These are phyloP conservation scores for Trypanosoma caninum DNA, from an alignment of 208 protist genomes.

Conservation along the genomic window DNA sequence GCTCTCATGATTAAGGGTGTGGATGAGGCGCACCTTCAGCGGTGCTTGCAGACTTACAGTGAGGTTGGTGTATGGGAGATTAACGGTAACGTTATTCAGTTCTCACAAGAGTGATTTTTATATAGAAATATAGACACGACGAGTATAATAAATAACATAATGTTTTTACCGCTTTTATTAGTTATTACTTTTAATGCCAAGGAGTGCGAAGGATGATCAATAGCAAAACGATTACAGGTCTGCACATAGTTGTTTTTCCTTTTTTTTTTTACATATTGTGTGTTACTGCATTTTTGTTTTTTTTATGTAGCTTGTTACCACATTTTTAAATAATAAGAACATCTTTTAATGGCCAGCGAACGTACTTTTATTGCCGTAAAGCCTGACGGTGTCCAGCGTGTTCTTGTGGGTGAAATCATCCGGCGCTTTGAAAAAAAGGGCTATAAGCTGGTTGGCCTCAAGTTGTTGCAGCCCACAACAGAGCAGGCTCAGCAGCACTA, in stretches of 20 bases:
- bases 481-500: slow-evolving; percentile 91
- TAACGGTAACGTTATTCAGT: slow-evolving; percentile 63
- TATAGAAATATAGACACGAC: background rate
- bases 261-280: background rate
- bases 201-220: too few relatives aligned
- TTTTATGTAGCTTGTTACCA: background rate
- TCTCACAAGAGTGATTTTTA: slow-evolving; percentile 46
- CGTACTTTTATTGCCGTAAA: slow-evolving; percentile 96
- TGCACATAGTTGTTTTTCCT: too few relatives aligned
- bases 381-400: slow-evolving; percentile 94
- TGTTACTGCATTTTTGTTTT: background rate
- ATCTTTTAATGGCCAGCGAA: slow-evolving; percentile 64
- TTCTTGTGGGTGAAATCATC: slow-evolving; percentile 94
- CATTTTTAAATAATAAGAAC: background rate
- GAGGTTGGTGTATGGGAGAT: slow-evolving; percentile 81
- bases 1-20: slow-evolving; percentile 82
- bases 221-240: too few relatives aligned
- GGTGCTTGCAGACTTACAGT: slow-evolving; percentile 73
- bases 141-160: too few relatives aligned
- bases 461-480: slow-evolving; percentile 82
- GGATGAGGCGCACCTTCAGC: slow-evolving; percentile 69
- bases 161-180: too few relatives aligned
- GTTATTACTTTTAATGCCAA: too few relatives aligned
- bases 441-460: slow-evolving; percentile 95
- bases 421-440: slow-evolving; percentile 94